These are phyloP conservation scores for Eucalyptus shirleyi DNA, from an alignment of 345 rosid species.

Conservation along the genomic window DNA sequence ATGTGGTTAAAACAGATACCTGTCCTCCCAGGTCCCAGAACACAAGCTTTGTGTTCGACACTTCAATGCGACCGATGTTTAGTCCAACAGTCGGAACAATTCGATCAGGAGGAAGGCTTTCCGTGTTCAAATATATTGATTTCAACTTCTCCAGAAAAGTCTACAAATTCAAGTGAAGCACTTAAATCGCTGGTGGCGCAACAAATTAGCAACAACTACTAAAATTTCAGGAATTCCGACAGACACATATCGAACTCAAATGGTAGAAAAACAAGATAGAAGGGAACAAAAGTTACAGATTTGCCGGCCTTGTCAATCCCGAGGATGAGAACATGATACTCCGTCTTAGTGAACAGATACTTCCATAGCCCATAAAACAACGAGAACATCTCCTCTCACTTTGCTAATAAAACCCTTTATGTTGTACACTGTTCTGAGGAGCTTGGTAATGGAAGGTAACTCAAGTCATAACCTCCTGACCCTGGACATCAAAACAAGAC, in stretches of 20 bases:
- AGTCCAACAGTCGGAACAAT: conserved; percentile 99
- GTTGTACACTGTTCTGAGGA: not conserved
- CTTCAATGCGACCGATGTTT: conserved; percentile 86
- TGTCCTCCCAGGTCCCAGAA: conserved; percentile 99
- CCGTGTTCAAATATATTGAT: conserved; percentile 59
- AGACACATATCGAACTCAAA: not conserved
- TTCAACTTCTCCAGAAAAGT: conserved; percentile 94
- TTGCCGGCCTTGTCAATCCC: conserved; percentile 98
- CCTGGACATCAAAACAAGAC: not conserved
- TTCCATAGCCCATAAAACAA: conserved; percentile 90
- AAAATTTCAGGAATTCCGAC: not conserved
- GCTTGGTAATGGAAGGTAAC: not conserved
- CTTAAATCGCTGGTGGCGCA: not conserved
- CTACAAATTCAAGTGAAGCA: conserved; percentile 17
- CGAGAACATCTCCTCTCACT: conserved; percentile 73
- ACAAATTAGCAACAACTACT: not conserved
- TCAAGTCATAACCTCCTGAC: not conserved
- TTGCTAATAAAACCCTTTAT: not conserved
- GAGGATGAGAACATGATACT: conserved; percentile 91
- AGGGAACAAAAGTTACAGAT: conserved; percentile 40
- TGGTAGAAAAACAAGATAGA: not conserved
- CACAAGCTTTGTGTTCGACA: conserved; percentile 69
- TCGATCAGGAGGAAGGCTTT: conserved; percentile 96
- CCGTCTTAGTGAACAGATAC: conserved; percentile 77
- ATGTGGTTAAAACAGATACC: conserved; percentile 20